Evolutionary conservation across 2,329 filamentous ascomycete genomes (phyloP).

Genomic region (Sphaerostilbella broomeana): DNA sequence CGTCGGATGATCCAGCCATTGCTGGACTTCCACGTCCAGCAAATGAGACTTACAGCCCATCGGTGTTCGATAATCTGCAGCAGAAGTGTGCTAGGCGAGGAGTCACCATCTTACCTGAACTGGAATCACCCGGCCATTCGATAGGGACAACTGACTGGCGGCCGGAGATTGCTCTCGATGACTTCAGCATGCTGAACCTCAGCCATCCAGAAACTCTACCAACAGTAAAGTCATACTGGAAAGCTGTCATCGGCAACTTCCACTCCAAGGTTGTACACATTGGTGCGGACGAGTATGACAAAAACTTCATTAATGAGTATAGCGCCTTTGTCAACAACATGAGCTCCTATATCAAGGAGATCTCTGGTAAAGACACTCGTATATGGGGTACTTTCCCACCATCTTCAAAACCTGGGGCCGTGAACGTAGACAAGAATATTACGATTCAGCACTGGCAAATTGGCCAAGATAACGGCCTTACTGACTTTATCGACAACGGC

Average conservation of each 20-base stretch:
- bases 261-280: slow-evolving; percentile 48
- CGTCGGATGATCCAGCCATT: slow-evolving; percentile 23
- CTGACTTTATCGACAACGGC: slow-evolving; percentile 18
- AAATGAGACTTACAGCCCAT: slow-evolving; percentile 20
- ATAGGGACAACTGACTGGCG: slow-evolving; percentile 50
- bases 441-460: slow-evolving; percentile 19
- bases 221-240: slow-evolving; percentile 44
- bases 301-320: slow-evolving; percentile 40
- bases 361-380: slow-evolving; percentile 36
- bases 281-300: slow-evolving; percentile 48
- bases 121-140: slow-evolving; percentile 48
- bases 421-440: slow-evolving; percentile 16
- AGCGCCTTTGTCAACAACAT: slow-evolving; percentile 40
- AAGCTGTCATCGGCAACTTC: slow-evolving; percentile 48
- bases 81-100: slow-evolving; percentile 42
- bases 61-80: slow-evolving; percentile 43
- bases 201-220: slow-evolving; percentile 46
- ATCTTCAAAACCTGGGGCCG: slow-evolving; percentile 1
- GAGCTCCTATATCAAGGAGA: slow-evolving; percentile 40
- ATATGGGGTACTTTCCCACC: slow-evolving; percentile 45
- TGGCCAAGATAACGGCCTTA: slow-evolving; percentile 17
- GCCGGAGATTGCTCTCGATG: slow-evolving; percentile 41
- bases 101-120: slow-evolving; percentile 48
- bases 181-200: slow-evolving; percentile 37
- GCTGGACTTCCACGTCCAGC: slow-evolving; percentile 39